Conservation (phyloP, 2,329 filamentous ascomycete genomes). For the Arthroderma sp. region DNA sequence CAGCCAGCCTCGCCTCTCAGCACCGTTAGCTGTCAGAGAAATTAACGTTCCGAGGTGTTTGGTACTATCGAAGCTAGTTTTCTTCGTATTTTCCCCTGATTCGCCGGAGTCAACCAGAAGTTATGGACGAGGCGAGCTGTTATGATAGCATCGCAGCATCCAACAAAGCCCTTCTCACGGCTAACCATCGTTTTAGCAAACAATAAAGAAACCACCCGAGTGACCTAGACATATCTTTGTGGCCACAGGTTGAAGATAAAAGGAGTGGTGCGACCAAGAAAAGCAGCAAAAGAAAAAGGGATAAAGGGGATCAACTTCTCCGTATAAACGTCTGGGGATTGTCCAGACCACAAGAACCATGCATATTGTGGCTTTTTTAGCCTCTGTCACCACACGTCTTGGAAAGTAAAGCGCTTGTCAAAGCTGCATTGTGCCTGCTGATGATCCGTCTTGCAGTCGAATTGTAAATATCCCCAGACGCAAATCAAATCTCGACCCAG, state of each 20-base stretch:
- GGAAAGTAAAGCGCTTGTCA: neutral
- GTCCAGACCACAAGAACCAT: neutral
- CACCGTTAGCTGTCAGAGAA: neutral
- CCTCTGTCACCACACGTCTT: neutral
- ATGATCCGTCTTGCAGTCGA: constrained; percentile 1
- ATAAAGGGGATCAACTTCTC: no score
- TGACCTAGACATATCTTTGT: no score
- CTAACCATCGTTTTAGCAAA: no score
- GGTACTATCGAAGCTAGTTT: neutral
- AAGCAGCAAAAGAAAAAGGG: no score
- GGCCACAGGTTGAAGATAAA: no score
- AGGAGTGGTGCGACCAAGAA: no score
- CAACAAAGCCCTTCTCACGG: no score
- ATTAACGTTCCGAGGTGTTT: neutral
- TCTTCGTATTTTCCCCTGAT: neutral
- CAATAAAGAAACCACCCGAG: no score
- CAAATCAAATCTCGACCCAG: neutral
- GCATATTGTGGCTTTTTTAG: constrained; percentile 1
- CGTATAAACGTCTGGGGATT: neutral
- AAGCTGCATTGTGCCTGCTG: neutral
- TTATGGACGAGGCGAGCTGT: neutral
- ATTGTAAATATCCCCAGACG: constrained; percentile 1
- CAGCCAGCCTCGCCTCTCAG: neutral
- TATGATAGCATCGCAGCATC: neutral
- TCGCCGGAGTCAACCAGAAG: neutral